Conservation (phyloP, 129 eudicot genomes). For the Chrysanthemum seticuspe region DNA sequence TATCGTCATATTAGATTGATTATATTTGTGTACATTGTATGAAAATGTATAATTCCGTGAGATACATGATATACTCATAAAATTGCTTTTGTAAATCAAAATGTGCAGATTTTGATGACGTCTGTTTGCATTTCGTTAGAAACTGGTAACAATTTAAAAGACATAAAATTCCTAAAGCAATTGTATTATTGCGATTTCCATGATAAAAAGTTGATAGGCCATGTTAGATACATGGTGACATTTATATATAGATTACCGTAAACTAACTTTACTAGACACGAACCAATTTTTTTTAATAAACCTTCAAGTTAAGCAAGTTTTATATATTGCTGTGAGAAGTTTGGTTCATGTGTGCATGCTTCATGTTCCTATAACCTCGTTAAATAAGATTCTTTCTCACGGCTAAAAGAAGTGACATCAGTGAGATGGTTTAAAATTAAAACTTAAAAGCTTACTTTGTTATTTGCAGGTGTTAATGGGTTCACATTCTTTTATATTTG, state of each 20-base stretch:
- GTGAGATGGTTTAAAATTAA: constrained; percentile 10
- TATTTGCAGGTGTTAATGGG: constrained; percentile 82
- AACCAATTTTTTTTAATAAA: no score
- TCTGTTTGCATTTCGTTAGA: background rate
- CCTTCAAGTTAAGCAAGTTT: no score
- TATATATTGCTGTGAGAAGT: no score
- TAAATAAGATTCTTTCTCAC: background rate
- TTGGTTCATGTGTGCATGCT: background rate
- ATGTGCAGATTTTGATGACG: background rate
- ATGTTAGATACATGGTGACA: background rate
- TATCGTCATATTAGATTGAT: no score
- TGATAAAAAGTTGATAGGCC: background rate
- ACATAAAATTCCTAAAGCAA: no score
- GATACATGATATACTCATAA: background rate
- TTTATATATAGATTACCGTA: background rate
- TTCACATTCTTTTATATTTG: constrained; percentile 86
- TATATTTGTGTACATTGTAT: background rate
- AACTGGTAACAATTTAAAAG: no score
- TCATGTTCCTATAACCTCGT: background rate
- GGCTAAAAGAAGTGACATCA: no score
- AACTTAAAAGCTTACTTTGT: background rate
- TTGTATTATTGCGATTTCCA: no score
- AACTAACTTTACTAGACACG: background rate
- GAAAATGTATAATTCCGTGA: constrained; percentile 16
- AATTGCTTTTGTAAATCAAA: background rate